Conservation (phyloP, 106 monocot genomes). For the Phalaenopsis equestris region DNA sequence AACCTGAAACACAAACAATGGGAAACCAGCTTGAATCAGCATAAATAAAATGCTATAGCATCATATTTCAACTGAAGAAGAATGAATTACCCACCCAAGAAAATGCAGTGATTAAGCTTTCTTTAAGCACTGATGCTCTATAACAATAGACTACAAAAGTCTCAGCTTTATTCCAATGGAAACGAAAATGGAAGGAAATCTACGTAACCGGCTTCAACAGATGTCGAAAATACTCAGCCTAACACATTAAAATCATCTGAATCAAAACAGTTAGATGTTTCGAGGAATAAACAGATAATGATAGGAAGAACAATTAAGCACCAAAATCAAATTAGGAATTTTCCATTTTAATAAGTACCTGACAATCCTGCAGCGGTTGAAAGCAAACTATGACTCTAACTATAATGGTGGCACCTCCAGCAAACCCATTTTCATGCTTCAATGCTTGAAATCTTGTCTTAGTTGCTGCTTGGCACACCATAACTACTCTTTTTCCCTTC, state of each 20-base stretch:
- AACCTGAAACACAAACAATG: constrained; percentile 7
- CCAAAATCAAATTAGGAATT: no score
- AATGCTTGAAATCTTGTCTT: constrained; percentile 83
- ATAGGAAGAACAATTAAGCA: neutral
- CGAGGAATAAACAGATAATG: neutral
- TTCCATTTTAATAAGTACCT: constrained; percentile 26
- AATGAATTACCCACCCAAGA: neutral
- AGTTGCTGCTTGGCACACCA: constrained; percentile 80
- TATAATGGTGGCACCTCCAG: constrained; percentile 47
- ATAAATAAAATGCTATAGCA: neutral
- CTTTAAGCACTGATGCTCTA: neutral
- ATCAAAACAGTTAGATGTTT: neutral
- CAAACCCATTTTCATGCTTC: constrained; percentile 77
- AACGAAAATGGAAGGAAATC: constrained; percentile 12
- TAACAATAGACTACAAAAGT: constrained; percentile 2
- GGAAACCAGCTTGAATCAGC: neutral
- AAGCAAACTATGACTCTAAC: constrained; percentile 80
- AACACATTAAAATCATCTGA: constrained; percentile 1
- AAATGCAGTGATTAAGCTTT: neutral
- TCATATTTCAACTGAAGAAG: neutral
- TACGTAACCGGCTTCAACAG: constrained; percentile 94
- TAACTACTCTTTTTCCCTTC: constrained; percentile 44
- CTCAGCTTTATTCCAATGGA: constrained; percentile 11
- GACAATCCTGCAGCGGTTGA: constrained; percentile 79
- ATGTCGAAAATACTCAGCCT: constrained; percentile 97